phyloP scores from a whole-genome alignment of 2,329 filamentous ascomycete species.

The Ceratocystis variospora region DNA sequence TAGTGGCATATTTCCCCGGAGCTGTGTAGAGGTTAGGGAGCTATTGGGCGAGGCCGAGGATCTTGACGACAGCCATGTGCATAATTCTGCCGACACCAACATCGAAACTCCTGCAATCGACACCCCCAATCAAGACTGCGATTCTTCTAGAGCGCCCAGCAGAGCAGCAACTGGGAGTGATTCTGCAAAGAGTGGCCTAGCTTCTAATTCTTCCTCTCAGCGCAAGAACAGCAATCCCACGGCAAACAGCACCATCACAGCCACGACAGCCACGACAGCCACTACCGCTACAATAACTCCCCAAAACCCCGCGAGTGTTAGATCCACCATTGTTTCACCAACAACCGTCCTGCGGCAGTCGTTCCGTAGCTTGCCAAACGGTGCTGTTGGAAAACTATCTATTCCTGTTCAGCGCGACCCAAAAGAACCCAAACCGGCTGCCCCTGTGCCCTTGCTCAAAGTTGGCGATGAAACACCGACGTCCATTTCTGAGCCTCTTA shows the following conservation, averaged over 20 bases:
- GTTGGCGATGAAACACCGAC: slow-evolving; percentile 94
- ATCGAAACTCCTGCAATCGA: not conserved
- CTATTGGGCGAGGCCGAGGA: slow-evolving; percentile 64
- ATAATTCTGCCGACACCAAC: slow-evolving; percentile 21
- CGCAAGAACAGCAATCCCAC: slow-evolving; percentile 24
- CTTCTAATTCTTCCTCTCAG: slow-evolving; percentile 24
- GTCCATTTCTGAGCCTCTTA: slow-evolving; percentile 73
- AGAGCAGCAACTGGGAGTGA: slow-evolving; percentile 26
- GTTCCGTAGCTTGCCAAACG: slow-evolving; percentile 29
- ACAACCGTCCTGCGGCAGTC: slow-evolving; percentile 20
- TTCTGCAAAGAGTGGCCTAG: slow-evolving; percentile 42
- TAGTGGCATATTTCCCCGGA: slow-evolving; percentile 92
- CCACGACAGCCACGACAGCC: not conserved
- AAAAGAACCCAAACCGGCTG: slow-evolving; percentile 61
- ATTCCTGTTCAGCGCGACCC: slow-evolving; percentile 46
- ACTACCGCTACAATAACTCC: not conserved
- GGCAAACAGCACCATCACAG: not conserved
- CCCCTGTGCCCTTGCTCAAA: slow-evolving; percentile 92
- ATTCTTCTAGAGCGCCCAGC: slow-evolving; percentile 20
- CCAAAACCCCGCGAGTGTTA: slow-evolving; percentile 9
- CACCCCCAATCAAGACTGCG: slow-evolving; percentile 1
- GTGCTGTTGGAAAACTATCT: slow-evolving; percentile 32
- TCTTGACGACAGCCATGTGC: slow-evolving; percentile 31
- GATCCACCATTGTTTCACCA: slow-evolving; percentile 17
- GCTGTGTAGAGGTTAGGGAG: slow-evolving; percentile 89